These are phyloP conservation scores for Arctostaphylos glauca DNA, from an alignment of 148 eudicot species.

Conservation along the genomic window DNA sequence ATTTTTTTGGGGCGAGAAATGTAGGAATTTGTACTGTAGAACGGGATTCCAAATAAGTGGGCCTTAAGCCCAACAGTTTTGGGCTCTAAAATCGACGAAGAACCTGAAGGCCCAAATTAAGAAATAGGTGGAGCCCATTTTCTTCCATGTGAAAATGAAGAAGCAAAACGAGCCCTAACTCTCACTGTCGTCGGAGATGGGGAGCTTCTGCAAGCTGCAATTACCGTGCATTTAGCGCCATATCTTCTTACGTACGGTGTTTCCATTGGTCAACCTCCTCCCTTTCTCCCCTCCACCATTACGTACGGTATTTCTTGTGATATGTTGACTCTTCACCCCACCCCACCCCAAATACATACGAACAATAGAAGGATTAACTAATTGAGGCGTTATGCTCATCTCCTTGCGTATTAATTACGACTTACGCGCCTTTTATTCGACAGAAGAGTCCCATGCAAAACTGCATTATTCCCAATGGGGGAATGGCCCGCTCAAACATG, in stretches of 20 bases:
- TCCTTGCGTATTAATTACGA: not conserved
- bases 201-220: slow-evolving; percentile 14
- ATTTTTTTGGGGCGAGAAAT: too few species aligned
- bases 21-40: too few species aligned
- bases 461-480: too few species aligned
- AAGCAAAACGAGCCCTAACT: slow-evolving; percentile 30
- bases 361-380: too few species aligned
- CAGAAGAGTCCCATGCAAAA: not conserved
- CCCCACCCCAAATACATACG: too few species aligned
- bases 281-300: too few species aligned
- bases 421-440: not conserved
- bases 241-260: too few species aligned
- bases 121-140: not conserved
- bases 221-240: not conserved
- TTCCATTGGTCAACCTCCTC: too few species aligned
- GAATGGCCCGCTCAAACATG: too few species aligned
- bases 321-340: too few species aligned
- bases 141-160: not conserved
- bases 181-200: slow-evolving; percentile 21
- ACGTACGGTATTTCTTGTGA: too few species aligned
- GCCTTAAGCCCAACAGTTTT: not conserved
- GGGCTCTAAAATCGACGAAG: not conserved
- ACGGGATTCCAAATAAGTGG: too few species aligned
- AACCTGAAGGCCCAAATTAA: not conserved
- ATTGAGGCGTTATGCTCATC: not conserved